A percentile compares a stretch with the other conserved stretches of the same genome.
These are phyloP conservation scores for Exophiala sp. DNA, from an alignment of 2,329 filamentous ascomycete species.

Conservation along the genomic window DNA sequence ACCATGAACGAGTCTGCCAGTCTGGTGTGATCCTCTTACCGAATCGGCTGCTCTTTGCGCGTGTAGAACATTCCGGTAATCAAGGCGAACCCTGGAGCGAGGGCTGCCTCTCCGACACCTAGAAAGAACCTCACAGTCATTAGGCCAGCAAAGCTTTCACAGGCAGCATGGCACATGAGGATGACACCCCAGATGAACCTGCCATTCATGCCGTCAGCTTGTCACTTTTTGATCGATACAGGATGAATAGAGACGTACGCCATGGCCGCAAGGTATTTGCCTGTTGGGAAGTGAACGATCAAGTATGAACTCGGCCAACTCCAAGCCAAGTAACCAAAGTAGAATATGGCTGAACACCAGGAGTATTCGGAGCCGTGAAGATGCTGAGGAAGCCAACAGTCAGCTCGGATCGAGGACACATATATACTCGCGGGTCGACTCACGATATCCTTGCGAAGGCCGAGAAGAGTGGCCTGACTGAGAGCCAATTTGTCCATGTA, in stretches of 20 bases:
- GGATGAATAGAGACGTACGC: no score
- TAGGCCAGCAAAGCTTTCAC: constrained; percentile 32
- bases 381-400: constrained; percentile 21
- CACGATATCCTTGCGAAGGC: constrained; percentile 8
- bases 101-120: constrained; percentile 38
- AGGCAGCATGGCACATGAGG: constrained; percentile 33
- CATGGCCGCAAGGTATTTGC: constrained; percentile 30
- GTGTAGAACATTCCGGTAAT: constrained; percentile 40
- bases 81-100: constrained; percentile 36
- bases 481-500: constrained; percentile 34
- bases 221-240: no score
- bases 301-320: constrained; percentile 30
- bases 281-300: constrained; percentile 29
- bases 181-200: constrained; percentile 33
- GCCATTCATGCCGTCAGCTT: no score
- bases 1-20: not conserved
- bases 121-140: constrained; percentile 42
- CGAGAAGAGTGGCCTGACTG: constrained; percentile 32
- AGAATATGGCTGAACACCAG: constrained; percentile 33
- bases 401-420: no score
- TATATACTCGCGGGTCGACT: no score
- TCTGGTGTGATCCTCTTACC: no score
- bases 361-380: constrained; percentile 31
- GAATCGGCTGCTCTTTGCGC: constrained; percentile 33
- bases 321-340: constrained; percentile 33